A percentile compares a stretch with the other conserved stretches of the same genome.
These are phyloP conservation scores for Davidsoniella australis DNA, from an alignment of 2,329 filamentous ascomycete genomes.

Conservation along the genomic window DNA sequence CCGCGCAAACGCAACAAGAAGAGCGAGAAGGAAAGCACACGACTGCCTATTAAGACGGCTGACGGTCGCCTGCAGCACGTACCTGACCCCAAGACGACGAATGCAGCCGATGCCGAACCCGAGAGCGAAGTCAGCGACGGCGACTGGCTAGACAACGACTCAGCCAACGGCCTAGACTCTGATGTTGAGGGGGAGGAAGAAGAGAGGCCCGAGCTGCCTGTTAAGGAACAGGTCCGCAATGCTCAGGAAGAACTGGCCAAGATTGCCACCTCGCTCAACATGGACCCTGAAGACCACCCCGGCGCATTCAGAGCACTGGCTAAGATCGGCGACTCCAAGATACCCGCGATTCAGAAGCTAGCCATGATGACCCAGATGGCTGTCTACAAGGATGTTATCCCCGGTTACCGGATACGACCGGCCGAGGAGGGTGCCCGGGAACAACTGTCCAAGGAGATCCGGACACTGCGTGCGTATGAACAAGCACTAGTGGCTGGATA, in stretches of 20 bases:
- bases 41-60: constrained; percentile 71
- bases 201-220: constrained; percentile 43
- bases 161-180: constrained; percentile 36
- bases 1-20: constrained; percentile 63
- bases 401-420: constrained; percentile 84
- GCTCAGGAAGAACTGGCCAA: constrained; percentile 87
- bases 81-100: constrained; percentile 39
- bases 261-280: constrained; percentile 65
- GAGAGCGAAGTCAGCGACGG: constrained; percentile 31
- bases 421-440: constrained; percentile 54
- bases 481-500: constrained; percentile 76
- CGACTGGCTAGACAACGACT: constrained; percentile 42
- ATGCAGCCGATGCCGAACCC: constrained; percentile 37
- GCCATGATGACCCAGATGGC: constrained; percentile 73
- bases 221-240: constrained; percentile 62
- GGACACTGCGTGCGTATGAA: constrained; percentile 66
- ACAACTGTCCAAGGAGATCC: constrained; percentile 84
- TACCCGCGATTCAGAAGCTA: constrained; percentile 66
- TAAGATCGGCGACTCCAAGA: constrained; percentile 51
- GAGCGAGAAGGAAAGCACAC: constrained; percentile 48
- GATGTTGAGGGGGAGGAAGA: constrained; percentile 33
- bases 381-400: constrained; percentile 90
- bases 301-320: constrained; percentile 62
- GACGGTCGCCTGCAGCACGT: constrained; percentile 53
- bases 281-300: constrained; percentile 82